Evolutionary conservation across 495 filamentous ascomycete species (phyloP).

Genomic region (Cercophora samala): DNA sequence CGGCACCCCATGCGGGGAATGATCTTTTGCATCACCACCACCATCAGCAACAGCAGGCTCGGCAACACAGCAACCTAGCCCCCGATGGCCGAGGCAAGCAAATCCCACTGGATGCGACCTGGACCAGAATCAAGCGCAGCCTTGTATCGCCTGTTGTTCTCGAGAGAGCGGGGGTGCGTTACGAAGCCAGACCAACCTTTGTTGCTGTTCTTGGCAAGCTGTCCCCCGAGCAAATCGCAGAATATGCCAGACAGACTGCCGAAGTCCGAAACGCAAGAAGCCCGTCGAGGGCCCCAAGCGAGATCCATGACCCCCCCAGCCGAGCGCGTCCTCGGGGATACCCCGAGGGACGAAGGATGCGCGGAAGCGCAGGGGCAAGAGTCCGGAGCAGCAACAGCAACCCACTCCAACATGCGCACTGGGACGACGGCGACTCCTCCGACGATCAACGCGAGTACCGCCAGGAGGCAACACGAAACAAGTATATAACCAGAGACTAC

Average conservation of each 20-base stretch:
- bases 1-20: slow-evolving; percentile 17
- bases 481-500: slow-evolving; percentile 14
- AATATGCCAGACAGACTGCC: slow-evolving; percentile 53
- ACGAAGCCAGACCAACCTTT: slow-evolving; percentile 64
- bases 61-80: slow-evolving; percentile 33
- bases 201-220: slow-evolving; percentile 66
- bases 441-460: slow-evolving; percentile 24
- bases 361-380: slow-evolving; percentile 3
- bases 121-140: slow-evolving; percentile 65
- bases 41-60: slow-evolving; percentile 6
- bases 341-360: background rate
- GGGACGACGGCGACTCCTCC: slow-evolving; percentile 29
- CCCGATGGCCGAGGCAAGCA: slow-evolving; percentile 55
- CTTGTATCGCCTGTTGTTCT: slow-evolving; percentile 66
- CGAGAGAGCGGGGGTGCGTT: slow-evolving; percentile 60
- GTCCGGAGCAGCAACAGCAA: slow-evolving; percentile 13
- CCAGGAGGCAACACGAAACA: slow-evolving; percentile 3
- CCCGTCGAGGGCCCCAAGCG: background rate
- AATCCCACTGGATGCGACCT: slow-evolving; percentile 64
- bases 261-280: slow-evolving; percentile 46
- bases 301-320: background rate
- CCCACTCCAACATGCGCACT: slow-evolving; percentile 21
- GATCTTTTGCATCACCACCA: slow-evolving; percentile 13
- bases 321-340: background rate
- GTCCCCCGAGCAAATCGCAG: slow-evolving; percentile 56